These are phyloP conservation scores for Dichomitus squalens DNA, from an alignment of 1,284 basidiomycete genomes.

Conservation along the genomic window DNA sequence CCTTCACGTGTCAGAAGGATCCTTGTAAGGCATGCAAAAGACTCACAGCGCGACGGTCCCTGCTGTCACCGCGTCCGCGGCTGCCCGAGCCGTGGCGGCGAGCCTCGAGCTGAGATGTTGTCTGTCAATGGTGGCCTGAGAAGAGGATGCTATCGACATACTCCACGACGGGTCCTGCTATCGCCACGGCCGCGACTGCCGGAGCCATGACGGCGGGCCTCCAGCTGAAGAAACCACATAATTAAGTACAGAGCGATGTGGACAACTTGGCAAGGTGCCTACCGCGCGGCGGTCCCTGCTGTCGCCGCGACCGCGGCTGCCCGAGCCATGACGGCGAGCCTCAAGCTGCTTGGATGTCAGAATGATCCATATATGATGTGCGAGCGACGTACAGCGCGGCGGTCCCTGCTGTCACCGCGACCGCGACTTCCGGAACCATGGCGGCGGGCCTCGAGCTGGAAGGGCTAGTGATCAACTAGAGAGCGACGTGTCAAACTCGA, in stretches of 20 bases:
- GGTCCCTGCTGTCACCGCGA: constrained; percentile 8
- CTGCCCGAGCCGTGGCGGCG: constrained; percentile 20
- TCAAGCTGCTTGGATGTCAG: constrained; percentile 7
- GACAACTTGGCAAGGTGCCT: too few relatives aligned
- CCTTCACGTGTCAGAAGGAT: too few relatives aligned
- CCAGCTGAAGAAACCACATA: too few relatives aligned
- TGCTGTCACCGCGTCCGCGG: constrained; percentile 11
- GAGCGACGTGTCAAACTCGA: too few relatives aligned
- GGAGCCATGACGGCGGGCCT: constrained; percentile 12
- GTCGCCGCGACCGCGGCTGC: constrained; percentile 13
- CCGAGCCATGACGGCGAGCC: constrained; percentile 12
- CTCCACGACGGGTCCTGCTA: constrained; percentile 5
- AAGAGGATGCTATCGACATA: background rate
- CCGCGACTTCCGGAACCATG: constrained; percentile 11
- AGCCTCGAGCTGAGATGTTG: constrained; percentile 2
- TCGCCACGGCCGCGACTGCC: constrained; percentile 15
- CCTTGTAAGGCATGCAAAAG: background rate
- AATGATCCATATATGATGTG: background rate
- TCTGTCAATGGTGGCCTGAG: background rate
- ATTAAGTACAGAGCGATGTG: too few relatives aligned
- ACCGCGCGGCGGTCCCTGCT: constrained; percentile 11
- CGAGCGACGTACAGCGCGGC: constrained; percentile 1
- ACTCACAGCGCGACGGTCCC: background rate
- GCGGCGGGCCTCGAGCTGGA: constrained; percentile 4
- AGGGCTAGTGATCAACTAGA: too few relatives aligned